Conservation (phyloP, 2,329 filamentous ascomycete genomes). For the Diplodia seriata region DNA sequence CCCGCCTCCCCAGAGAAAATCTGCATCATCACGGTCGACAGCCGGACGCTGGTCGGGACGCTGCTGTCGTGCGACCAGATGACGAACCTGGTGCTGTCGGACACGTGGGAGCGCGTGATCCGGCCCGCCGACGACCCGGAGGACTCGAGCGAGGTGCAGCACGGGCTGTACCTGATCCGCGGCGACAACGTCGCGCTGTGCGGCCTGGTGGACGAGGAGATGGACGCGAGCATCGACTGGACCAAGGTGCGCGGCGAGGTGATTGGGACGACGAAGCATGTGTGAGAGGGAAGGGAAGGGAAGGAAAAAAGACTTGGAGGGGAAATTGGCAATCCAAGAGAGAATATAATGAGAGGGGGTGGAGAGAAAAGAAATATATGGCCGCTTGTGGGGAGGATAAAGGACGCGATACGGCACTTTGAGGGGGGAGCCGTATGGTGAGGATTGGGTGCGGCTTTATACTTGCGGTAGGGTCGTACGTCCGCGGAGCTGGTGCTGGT, state of each 20-base stretch:
- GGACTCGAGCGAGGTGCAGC: constrained; percentile 77
- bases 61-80: constrained; percentile 87
- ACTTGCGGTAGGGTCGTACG: neutral
- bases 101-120: constrained; percentile 89
- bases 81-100: constrained; percentile 87
- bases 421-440: neutral
- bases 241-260: constrained; percentile 82
- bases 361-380: neutral
- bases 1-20: constrained; percentile 74
- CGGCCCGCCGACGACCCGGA: constrained; percentile 83
- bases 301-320: no score
- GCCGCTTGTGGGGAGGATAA: constrained; percentile 13
- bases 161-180: constrained; percentile 89
- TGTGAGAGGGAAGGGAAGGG: neutral
- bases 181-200: constrained; percentile 94
- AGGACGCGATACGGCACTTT: neutral
- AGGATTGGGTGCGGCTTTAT: neutral
- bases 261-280: constrained; percentile 84
- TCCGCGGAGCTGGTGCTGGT: no score
- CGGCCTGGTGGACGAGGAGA: constrained; percentile 85
- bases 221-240: constrained; percentile 94
- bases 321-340: neutral
- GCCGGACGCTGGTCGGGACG: constrained; percentile 76
- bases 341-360: neutral
- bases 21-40: constrained; percentile 88